Percentiles rank a stretch among this genome's conserved stretches.
These are phyloP conservation scores for Elasticomyces elasticus DNA, from an alignment of 495 filamentous ascomycete species.

Conservation along the genomic window DNA sequence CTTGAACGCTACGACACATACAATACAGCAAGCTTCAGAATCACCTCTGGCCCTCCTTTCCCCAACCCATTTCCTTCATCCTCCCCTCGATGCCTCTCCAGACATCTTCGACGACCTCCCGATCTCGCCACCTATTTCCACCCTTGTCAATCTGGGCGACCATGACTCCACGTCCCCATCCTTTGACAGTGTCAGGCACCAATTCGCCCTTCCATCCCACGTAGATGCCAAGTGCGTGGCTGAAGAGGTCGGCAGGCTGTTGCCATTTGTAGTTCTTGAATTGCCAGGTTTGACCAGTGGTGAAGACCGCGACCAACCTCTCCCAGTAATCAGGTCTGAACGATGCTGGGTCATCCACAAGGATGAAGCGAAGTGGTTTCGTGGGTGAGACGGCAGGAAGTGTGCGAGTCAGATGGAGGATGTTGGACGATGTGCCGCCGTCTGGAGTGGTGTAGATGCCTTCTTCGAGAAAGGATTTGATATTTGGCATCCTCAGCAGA, in stretches of 20 bases:
- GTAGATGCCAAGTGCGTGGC: constrained; percentile 74
- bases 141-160: constrained; percentile 70
- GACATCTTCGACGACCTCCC: constrained; percentile 86
- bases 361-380: constrained; percentile 79
- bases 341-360: constrained; percentile 82
- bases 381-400: constrained; percentile 63
- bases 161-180: constrained; percentile 76
- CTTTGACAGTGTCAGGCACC: constrained; percentile 61
- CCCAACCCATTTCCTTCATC: constrained; percentile 81
- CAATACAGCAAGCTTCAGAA: neutral
- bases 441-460: constrained; percentile 74
- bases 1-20: constrained; percentile 5
- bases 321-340: constrained; percentile 99
- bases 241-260: constrained; percentile 77
- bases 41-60: constrained; percentile 42
- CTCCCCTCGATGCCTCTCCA: constrained; percentile 84
- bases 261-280: constrained; percentile 98
- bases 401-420: constrained; percentile 72
- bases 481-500: constrained; percentile 93
- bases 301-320: constrained; percentile 93
- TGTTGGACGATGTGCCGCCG: constrained; percentile 50
- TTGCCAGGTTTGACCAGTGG: constrained; percentile 95
- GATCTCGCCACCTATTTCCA: constrained; percentile 75
- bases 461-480: constrained; percentile 85
- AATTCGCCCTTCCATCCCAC: constrained; percentile 86